These are phyloP conservation scores for Amphicarpaea edgeworthii DNA, from an alignment of 306 rosid genomes.

Conservation along the genomic window DNA sequence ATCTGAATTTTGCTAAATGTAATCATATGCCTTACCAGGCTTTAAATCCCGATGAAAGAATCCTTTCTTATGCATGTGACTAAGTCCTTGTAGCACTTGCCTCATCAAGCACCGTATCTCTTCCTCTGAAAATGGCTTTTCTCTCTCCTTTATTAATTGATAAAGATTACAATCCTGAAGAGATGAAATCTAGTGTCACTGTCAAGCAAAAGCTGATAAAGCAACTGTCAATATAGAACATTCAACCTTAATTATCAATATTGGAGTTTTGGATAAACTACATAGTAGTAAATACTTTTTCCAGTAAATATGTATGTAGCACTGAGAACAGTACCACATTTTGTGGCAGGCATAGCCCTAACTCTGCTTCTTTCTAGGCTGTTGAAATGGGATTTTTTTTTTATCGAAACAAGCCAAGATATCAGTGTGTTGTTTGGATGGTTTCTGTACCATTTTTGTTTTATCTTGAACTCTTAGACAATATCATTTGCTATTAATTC, in stretches of 20 bases:
- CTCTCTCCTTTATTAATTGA: constrained; percentile 76
- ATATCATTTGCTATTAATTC: constrained; percentile 25
- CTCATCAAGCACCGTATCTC: constrained; percentile 75
- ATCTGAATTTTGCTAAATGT: constrained; percentile 25
- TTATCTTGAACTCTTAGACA: constrained; percentile 4
- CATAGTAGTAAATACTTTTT: constrained; percentile 21
- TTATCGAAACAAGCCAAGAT: background rate
- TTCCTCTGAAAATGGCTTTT: constrained; percentile 73
- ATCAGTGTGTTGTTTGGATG: constrained; percentile 16
- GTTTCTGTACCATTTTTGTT: constrained; percentile 28
- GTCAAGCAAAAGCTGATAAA: constrained; percentile 47
- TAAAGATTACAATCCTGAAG: constrained; percentile 79
- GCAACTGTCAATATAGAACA: constrained; percentile 36
- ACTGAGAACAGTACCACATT: constrained; percentile 14
- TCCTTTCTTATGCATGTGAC: constrained; percentile 77
- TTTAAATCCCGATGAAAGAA: constrained; percentile 89
- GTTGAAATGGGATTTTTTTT: background rate
- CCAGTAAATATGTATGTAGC: constrained; percentile 21
- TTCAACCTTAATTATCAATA: constrained; percentile 28
- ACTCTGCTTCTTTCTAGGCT: constrained; percentile 27
- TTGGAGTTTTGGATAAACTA: constrained; percentile 25
- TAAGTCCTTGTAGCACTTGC: constrained; percentile 75
- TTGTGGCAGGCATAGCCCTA: constrained; percentile 3
- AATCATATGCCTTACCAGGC: constrained; percentile 62
- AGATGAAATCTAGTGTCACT: constrained; percentile 40